A percentile compares a stretch with the other conserved stretches of the same genome.
These are phyloP conservation scores for Rhynchospora breviuscula DNA, from an alignment of 176 grass and related monocot genomes.

Conservation along the genomic window DNA sequence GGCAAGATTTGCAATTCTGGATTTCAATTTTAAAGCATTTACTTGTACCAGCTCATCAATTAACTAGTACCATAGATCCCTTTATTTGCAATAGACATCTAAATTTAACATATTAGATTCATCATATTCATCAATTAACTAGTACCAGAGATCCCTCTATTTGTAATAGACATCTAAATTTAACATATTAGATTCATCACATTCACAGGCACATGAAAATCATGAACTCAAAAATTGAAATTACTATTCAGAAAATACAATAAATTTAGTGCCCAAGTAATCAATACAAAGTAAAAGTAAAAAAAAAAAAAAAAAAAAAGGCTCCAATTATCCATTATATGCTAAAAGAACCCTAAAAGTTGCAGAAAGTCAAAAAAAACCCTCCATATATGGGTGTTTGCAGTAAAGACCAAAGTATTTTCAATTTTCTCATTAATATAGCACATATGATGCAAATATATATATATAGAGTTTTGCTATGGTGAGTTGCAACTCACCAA, in stretches of 20 bases:
- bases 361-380: background rate
- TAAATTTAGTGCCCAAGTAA: background rate
- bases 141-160: background rate
- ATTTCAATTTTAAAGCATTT: background rate
- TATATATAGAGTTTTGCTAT: too few relatives aligned
- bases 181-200: background rate
- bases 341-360: background rate
- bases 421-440: background rate
- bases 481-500: too few relatives aligned
- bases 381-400: background rate
- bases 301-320: background rate
- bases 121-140: background rate
- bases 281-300: background rate
- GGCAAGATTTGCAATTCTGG: background rate
- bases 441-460: background rate
- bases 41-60: background rate
- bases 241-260: background rate
- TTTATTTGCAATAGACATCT: background rate
- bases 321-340: background rate
- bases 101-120: background rate
- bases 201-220: background rate
- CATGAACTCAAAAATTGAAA: background rate
- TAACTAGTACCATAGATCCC: background rate
- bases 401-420: background rate
- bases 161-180: background rate